These are phyloP conservation scores for Skeletonema potamos DNA, from an alignment of 108 stramenopile species.

Conservation along the genomic window DNA sequence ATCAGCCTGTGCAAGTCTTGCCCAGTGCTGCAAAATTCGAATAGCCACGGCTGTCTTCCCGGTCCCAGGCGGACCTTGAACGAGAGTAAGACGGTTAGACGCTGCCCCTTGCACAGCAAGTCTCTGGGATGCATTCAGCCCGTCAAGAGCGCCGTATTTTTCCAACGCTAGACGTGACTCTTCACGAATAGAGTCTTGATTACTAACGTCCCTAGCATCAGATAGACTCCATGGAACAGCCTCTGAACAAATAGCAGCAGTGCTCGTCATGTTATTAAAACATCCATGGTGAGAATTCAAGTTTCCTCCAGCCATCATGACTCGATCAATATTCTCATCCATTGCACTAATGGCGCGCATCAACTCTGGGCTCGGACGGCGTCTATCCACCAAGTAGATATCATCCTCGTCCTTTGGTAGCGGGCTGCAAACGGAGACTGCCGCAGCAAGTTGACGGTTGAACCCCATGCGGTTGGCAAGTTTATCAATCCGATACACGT, in stretches of 20 bases:
- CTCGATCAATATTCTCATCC: conserved; percentile 89
- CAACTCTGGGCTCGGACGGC: conserved; percentile 75
- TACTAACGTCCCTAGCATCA: conserved; percentile 54
- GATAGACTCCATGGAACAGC: conserved; percentile 73
- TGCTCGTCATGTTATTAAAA: conserved; percentile 64
- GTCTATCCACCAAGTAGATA: conserved; percentile 42
- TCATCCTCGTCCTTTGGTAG: conserved; percentile 43
- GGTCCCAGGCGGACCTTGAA: conserved; percentile 89
- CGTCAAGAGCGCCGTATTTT: conserved; percentile 82
- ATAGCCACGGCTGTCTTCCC: conserved; percentile 91
- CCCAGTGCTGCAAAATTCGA: conserved; percentile 89
- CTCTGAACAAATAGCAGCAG: conserved; percentile 84
- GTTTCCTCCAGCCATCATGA: conserved; percentile 63
- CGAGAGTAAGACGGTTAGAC: conserved; percentile 84
- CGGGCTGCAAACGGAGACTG: conserved; percentile 72
- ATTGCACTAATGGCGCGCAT: conserved; percentile 91
- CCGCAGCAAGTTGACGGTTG: conserved; percentile 87
- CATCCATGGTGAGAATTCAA: conserved; percentile 41
- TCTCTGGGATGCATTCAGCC: conserved; percentile 84
- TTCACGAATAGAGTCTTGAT: conserved; percentile 64
- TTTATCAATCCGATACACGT: conserved; percentile 91
- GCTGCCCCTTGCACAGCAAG: conserved; percentile 89
- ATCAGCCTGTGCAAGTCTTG: conserved; percentile 58
- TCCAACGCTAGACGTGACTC: conserved; percentile 73
- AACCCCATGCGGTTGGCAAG: conserved; percentile 94